Evolutionary conservation across 1,284 basidiomycete genomes (phyloP).

Genomic region (Sporisorium reilianum): DNA sequence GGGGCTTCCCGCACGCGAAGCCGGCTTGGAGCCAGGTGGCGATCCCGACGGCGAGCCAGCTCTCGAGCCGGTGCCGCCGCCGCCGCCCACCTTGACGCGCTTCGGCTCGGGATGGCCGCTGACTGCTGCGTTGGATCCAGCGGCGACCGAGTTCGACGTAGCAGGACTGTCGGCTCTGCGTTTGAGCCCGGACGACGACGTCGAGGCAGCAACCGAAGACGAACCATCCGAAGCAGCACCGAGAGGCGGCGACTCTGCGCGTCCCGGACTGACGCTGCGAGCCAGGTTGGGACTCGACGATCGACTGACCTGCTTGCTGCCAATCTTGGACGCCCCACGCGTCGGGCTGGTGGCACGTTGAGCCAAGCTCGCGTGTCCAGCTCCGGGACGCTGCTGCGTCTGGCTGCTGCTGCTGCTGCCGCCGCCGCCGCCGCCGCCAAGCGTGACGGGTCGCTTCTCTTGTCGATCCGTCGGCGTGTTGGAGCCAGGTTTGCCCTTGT

Average conservation of each 20-base stretch:
- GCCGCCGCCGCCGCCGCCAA: too few species aligned
- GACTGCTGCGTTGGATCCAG: constrained; percentile 3
- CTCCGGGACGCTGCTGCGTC: constrained; percentile 51
- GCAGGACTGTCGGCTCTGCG: constrained; percentile 37
- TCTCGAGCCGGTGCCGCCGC: constrained; percentile 17
- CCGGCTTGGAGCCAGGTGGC: constrained; percentile 31
- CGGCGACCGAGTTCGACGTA: constrained; percentile 1
- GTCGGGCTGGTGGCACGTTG: constrained; percentile 57
- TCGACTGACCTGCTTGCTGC: constrained; percentile 53
- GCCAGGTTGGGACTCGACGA: constrained; percentile 38
- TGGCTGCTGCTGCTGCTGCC: too few species aligned
- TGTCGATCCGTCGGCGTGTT: constrained; percentile 39
- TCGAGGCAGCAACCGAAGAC: constrained; percentile 4
- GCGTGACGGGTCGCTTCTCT: constrained; percentile 41
- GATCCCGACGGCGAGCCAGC: constrained; percentile 33
- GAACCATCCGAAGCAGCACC: constrained; percentile 6
- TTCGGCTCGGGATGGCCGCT: constrained; percentile 47
- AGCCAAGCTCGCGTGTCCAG: constrained; percentile 56
- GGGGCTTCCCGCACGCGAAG: constrained; percentile 46
- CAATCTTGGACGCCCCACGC: constrained; percentile 44
- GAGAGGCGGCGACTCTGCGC: constrained; percentile 43
- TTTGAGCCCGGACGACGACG: constrained; percentile 35
- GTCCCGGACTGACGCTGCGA: constrained; percentile 31
- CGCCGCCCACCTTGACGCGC: constrained; percentile 43
- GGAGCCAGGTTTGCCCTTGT: constrained; percentile 41